phyloP scores from a whole-genome alignment of 1,284 basidiomycete species.

The Tetrapyrgos nigripes region DNA sequence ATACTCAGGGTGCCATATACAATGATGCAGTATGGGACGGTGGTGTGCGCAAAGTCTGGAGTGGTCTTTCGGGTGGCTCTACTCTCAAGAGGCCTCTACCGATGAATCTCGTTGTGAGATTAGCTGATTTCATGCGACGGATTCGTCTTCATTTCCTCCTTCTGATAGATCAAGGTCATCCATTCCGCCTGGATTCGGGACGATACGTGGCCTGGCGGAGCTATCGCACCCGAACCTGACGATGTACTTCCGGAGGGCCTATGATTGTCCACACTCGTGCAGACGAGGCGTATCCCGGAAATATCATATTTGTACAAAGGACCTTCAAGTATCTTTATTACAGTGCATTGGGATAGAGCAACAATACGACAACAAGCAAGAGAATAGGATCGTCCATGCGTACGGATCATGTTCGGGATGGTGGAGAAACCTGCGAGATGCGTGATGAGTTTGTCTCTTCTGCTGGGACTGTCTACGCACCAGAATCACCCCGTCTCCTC shows the following conservation, averaged over 20 bases:
- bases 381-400: background rate
- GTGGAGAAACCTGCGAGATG: slow-evolving; percentile 70
- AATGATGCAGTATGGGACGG: slow-evolving; percentile 61
- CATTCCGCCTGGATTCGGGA: slow-evolving; percentile 78
- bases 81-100: slow-evolving; percentile 64
- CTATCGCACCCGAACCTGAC: slow-evolving; percentile 62
- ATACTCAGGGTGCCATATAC: slow-evolving; percentile 50
- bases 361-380: background rate
- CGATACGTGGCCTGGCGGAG: slow-evolving; percentile 72
- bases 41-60: slow-evolving; percentile 68
- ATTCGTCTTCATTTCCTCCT: slow-evolving; percentile 16
- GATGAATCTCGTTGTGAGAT: slow-evolving; percentile 64
- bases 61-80: slow-evolving; percentile 60
- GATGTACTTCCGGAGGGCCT: slow-evolving; percentile 43
- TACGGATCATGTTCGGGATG: slow-evolving; percentile 60
- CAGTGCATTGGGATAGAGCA: background rate
- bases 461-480: slow-evolving; percentile 49
- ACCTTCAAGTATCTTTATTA: background rate
- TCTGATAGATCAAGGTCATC: slow-evolving; percentile 78
- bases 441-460: slow-evolving; percentile 7
- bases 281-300: background rate
- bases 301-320: background rate
- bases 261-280: background rate
- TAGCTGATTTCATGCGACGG: background rate
- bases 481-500: slow-evolving; percentile 94